These are phyloP conservation scores for Butyriboletus loyo DNA, from an alignment of 768 basidiomycete species.

Conservation along the genomic window DNA sequence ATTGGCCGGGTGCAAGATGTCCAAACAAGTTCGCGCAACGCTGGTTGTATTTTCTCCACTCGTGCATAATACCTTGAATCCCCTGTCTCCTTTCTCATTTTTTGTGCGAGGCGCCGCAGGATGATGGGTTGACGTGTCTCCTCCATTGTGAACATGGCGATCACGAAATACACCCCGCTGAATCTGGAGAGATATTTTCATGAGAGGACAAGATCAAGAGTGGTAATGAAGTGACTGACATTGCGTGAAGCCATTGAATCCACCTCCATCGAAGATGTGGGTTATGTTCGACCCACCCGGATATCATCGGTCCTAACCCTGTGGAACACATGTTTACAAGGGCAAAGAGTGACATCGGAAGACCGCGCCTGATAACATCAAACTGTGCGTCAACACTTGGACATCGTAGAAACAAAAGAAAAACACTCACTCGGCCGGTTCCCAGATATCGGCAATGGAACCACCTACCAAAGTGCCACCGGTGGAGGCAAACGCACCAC, in stretches of 20 bases:
- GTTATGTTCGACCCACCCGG: slow-evolving; percentile 65
- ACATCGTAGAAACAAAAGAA: background rate
- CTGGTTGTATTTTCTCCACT: slow-evolving; percentile 59
- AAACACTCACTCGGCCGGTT: slow-evolving; percentile 48
- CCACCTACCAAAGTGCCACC: slow-evolving; percentile 70
- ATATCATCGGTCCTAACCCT: slow-evolving; percentile 60
- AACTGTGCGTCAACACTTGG: background rate
- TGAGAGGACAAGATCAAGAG: background rate
- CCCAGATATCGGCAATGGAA: slow-evolving; percentile 67
- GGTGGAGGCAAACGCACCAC: slow-evolving; percentile 63
- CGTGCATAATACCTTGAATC: slow-evolving; percentile 59
- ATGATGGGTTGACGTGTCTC: slow-evolving; percentile 76
- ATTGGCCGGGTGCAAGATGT: slow-evolving; percentile 70
- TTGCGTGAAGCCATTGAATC: slow-evolving; percentile 79
- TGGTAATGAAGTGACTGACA: slow-evolving; percentile 37
- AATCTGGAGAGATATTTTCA: slow-evolving; percentile 36
- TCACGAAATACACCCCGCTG: slow-evolving; percentile 47
- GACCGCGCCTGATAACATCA: slow-evolving; percentile 48
- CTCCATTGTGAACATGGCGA: slow-evolving; percentile 52
- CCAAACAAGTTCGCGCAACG: slow-evolving; percentile 54
- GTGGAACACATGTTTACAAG: slow-evolving; percentile 58
- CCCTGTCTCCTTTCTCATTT: slow-evolving; percentile 63
- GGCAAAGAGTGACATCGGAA: slow-evolving; percentile 74
- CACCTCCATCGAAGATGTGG: slow-evolving; percentile 66
- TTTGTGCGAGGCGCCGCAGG: slow-evolving; percentile 58